Evolutionary conservation across 169 alveolate genomes (phyloP).

Genomic region (Sarcocystis neurona): DNA sequence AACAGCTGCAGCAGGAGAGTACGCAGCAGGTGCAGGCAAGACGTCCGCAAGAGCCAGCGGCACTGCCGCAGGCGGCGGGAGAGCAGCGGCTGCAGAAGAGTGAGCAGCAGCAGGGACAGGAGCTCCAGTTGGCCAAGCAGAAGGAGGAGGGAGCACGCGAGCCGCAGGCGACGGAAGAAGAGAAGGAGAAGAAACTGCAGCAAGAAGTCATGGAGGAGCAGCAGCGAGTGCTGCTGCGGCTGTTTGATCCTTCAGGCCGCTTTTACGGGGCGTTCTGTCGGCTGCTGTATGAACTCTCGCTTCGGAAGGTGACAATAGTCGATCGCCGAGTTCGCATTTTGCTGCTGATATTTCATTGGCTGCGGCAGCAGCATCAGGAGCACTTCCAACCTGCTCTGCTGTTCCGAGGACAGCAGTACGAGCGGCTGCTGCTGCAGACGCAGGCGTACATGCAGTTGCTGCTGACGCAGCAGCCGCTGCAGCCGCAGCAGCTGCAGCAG

Average conservation of each 20-base stretch:
- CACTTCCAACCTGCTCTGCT: slow-evolving; percentile 65
- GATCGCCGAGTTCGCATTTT: slow-evolving; percentile 72
- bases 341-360: slow-evolving; percentile 73
- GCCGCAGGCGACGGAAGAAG: background rate
- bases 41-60: too few relatives aligned
- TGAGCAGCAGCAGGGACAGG: background rate
- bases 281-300: slow-evolving; percentile 56
- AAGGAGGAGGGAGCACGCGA: background rate
- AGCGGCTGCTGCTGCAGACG: slow-evolving; percentile 67
- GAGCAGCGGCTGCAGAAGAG: background rate
- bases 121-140: background rate
- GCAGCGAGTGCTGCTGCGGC: slow-evolving; percentile 46
- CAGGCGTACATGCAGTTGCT: slow-evolving; percentile 71
- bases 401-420: slow-evolving; percentile 64
- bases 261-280: slow-evolving; percentile 52
- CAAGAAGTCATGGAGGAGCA: slow-evolving; percentile 39
- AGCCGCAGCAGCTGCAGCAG: slow-evolving; percentile 52
- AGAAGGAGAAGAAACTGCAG: too few relatives aligned
- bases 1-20: too few relatives aligned
- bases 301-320: slow-evolving; percentile 61
- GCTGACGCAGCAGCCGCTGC: slow-evolving; percentile 62
- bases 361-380: slow-evolving; percentile 70
- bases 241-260: slow-evolving; percentile 28
- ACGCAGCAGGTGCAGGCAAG: too few relatives aligned
- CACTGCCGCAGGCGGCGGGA: background rate